These are phyloP conservation scores for Thalassiosira sp. DNA, from an alignment of 352 stramenopile species.

Conservation along the genomic window DNA sequence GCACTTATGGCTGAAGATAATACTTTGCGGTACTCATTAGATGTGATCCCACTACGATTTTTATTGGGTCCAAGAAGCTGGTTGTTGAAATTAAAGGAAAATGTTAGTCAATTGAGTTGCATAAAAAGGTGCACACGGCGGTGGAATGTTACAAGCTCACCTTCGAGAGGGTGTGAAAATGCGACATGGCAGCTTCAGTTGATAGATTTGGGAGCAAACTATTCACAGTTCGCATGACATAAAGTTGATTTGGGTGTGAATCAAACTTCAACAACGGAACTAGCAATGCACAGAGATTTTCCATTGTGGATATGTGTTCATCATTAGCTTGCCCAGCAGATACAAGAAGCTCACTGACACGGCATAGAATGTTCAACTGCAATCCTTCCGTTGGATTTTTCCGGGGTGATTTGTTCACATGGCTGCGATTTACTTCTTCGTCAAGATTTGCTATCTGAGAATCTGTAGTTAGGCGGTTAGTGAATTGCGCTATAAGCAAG, in stretches of 20 bases:
- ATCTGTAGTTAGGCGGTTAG: conserved; percentile 42
- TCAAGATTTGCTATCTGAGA: conserved; percentile 51
- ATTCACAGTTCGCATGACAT: conserved; percentile 73
- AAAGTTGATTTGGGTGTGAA: conserved; percentile 62
- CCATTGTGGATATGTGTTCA: conserved; percentile 46
- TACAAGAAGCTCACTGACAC: conserved; percentile 74
- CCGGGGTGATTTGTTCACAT: conserved; percentile 16
- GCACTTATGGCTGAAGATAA: conserved; percentile 51
- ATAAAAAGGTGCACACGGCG: not conserved
- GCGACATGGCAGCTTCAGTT: conserved; percentile 39
- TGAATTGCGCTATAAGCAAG: conserved; percentile 64
- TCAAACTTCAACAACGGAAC: conserved; percentile 73
- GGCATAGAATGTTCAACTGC: conserved; percentile 77
- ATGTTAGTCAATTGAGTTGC: not conserved
- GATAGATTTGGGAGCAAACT: conserved; percentile 64
- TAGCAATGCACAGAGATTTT: conserved; percentile 71
- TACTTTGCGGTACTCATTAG: conserved; percentile 51
- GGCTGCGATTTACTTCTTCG: conserved; percentile 23
- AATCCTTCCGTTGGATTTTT: conserved; percentile 44
- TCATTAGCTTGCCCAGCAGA: conserved; percentile 22
- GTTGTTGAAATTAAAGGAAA: not conserved
- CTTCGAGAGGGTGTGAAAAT: conserved; percentile 71
- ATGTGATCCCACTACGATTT: conserved; percentile 58
- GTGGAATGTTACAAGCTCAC: conserved; percentile 24
- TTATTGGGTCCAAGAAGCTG: conserved; percentile 75